Conservation (phyloP, 2,329 filamentous ascomycete genomes). For the Diaporthe batatas region DNA sequence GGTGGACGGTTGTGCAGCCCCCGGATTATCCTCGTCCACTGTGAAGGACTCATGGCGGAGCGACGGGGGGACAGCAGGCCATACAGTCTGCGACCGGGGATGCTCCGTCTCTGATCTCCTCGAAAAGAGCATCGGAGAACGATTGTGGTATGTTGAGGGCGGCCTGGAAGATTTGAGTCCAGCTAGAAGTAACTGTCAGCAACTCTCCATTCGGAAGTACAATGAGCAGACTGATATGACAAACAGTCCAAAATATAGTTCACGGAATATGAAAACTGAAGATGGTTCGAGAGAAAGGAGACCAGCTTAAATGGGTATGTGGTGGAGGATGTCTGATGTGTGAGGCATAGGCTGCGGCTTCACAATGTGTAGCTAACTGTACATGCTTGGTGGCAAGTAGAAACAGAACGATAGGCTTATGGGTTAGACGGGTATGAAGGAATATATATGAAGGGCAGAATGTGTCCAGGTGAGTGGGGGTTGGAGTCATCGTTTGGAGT, state of each 20-base stretch:
- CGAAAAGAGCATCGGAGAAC: slow-evolving; percentile 15
- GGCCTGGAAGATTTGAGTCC: not conserved
- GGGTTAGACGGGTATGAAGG: not conserved
- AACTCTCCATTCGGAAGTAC: not conserved
- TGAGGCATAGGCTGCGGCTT: not conserved
- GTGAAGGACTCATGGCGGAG: slow-evolving; percentile 48
- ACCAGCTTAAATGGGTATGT: not conserved
- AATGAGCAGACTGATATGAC: not conserved
- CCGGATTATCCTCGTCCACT: slow-evolving; percentile 54
- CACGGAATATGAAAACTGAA: not conserved
- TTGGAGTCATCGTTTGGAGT: slow-evolving; percentile 1
- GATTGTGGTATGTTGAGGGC: not conserved
- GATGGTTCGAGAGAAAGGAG: not conserved
- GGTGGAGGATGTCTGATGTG: not conserved
- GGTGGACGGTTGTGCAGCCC: slow-evolving; percentile 65
- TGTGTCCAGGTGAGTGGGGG: too few species aligned
- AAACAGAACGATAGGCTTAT: not conserved
- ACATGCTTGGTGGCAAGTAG: not conserved
- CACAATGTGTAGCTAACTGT: not conserved
- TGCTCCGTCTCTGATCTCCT: not conserved
- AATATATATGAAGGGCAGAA: not conserved
- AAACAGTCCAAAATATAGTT: not conserved
- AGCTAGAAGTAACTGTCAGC: not conserved
- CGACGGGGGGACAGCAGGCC: slow-evolving; percentile 16
- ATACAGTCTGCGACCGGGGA: not conserved